A percentile compares a stretch with the other conserved stretches of the same genome.
phyloP scores from a whole-genome alignment of 495 filamentous ascomycete species.

The Glonium stellatum region DNA sequence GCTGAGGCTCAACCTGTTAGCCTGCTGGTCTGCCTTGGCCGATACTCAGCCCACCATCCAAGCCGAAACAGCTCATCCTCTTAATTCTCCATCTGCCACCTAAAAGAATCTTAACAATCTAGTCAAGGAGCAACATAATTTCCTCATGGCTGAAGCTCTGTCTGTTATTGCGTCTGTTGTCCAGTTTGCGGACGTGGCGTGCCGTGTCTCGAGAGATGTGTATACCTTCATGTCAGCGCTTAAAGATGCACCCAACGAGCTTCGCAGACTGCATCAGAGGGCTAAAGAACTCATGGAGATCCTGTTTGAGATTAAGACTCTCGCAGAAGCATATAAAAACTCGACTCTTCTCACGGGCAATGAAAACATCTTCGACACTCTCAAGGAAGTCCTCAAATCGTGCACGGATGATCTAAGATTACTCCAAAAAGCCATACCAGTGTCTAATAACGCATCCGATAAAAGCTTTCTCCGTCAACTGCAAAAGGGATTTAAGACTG shows the following conservation, averaged over 20 bases:
- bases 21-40: no score
- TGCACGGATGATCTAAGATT: neutral
- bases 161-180: neutral
- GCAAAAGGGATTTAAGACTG: neutral
- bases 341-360: neutral
- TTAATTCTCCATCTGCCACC: no score
- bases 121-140: neutral
- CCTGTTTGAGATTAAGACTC: neutral
- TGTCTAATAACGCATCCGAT: neutral
- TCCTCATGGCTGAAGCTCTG: neutral
- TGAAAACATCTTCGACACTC: neutral
- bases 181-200: neutral
- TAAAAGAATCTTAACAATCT: no score
- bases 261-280: neutral
- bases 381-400: neutral
- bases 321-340: neutral
- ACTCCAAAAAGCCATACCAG: neutral
- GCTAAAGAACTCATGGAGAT: neutral
- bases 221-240: neutral
- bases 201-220: neutral
- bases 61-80: no score
- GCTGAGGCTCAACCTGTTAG: no score
- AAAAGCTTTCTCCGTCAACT: neutral
- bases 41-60: no score
- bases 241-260: neutral